These are phyloP conservation scores for Strobilomyces confusus DNA, from an alignment of 768 basidiomycete genomes.

Conservation along the genomic window DNA sequence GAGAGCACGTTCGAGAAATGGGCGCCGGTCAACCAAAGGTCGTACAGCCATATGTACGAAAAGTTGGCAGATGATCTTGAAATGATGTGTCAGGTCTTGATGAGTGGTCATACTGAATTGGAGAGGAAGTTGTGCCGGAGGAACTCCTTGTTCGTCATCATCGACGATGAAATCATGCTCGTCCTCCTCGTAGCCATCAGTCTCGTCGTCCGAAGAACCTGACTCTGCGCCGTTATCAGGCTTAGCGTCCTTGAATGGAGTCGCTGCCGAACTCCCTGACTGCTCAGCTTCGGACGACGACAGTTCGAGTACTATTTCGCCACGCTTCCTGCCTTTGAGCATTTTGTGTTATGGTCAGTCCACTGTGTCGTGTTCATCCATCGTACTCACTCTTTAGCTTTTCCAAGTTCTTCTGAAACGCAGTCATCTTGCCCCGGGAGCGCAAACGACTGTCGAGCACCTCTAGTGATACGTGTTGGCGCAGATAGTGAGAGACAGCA, in stretches of 20 bases:
- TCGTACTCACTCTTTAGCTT: constrained; percentile 53
- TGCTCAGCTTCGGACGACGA: constrained; percentile 32
- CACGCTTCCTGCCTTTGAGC: constrained; percentile 42
- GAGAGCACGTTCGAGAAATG: constrained; percentile 51
- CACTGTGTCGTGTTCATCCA: not conserved
- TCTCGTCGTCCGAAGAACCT: constrained; percentile 34
- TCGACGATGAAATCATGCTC: constrained; percentile 56
- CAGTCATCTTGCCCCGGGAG: constrained; percentile 51
- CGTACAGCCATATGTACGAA: constrained; percentile 79
- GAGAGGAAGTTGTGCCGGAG: constrained; percentile 51
- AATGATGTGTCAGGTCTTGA: constrained; percentile 72
- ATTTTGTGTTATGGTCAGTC: constrained; percentile 5
- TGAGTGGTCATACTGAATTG: constrained; percentile 80
- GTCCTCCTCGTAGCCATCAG: constrained; percentile 18
- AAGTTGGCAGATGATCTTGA: constrained; percentile 85
- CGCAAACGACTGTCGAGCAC: constrained; percentile 66
- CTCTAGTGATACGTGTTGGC: constrained; percentile 34
- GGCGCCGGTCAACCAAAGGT: constrained; percentile 44
- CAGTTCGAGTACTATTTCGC: constrained; percentile 29
- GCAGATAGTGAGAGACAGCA: not conserved
- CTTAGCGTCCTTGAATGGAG: constrained; percentile 46
- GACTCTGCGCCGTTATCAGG: constrained; percentile 37
- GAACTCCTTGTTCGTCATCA: constrained; percentile 46
- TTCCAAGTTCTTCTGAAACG: constrained; percentile 62
- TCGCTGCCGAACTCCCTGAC: constrained; percentile 22